phyloP scores from a whole-genome alignment of 2,329 filamentous ascomycete genomes.

The Trichoderma semiorbis region DNA sequence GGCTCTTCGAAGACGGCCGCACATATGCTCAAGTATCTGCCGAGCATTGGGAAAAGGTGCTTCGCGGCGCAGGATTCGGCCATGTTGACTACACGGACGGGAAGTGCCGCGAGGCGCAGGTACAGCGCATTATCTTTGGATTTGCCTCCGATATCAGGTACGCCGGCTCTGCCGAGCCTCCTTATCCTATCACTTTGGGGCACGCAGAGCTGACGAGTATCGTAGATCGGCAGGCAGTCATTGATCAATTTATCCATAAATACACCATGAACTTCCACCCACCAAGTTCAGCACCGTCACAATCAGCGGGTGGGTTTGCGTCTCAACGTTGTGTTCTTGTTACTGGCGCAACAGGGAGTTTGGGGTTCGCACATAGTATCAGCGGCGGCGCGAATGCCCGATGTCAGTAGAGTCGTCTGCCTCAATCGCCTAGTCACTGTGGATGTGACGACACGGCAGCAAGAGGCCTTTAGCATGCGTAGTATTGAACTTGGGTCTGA shows the following conservation, averaged over 20 bases:
- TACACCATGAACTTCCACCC: neutral
- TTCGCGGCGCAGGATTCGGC: constrained; percentile 20
- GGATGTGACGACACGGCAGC: neutral
- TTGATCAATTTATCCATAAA: neutral
- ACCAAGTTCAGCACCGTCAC: neutral
- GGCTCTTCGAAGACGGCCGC: constrained; percentile 27
- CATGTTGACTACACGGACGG: constrained; percentile 24
- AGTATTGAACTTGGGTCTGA: neutral
- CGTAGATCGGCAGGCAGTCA: neutral
- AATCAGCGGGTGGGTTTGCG: neutral
- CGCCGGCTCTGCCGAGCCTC: neutral
- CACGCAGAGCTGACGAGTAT: neutral
- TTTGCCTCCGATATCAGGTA: neutral
- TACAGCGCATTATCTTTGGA: neutral
- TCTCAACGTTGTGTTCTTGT: neutral
- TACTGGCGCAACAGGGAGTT: neutral
- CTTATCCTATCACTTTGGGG: neutral
- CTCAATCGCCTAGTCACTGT: neutral
- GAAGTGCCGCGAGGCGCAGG: constrained; percentile 7
- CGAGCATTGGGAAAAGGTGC: constrained; percentile 16
- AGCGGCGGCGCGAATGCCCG: neutral
- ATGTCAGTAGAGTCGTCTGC: neutral
- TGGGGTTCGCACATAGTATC: neutral
- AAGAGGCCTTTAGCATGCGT: neutral
- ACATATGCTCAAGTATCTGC: constrained; percentile 16